A percentile compares a stretch with the other conserved stretches of the same genome.
phyloP scores from a whole-genome alignment of 768 basidiomycete genomes.

The Crassisporium funariophilum region DNA sequence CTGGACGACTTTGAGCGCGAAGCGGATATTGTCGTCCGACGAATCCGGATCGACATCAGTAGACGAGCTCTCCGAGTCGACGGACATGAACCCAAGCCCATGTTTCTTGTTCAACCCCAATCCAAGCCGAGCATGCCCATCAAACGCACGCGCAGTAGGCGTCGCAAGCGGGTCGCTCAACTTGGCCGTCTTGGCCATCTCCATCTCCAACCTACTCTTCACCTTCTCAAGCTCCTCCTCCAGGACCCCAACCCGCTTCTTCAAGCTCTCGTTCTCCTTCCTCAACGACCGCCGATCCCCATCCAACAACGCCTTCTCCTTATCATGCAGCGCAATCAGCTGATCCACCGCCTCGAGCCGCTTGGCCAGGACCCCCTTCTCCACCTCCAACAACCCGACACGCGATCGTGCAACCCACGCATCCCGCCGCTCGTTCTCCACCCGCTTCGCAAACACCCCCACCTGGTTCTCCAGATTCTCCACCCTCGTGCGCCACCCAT shows the following conservation, averaged over 20 bases:
- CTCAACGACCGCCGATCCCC: constrained; percentile 29
- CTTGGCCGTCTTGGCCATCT: constrained; percentile 27
- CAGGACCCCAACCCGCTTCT: constrained; percentile 37
- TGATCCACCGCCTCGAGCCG: constrained; percentile 42
- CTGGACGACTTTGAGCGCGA: constrained; percentile 55
- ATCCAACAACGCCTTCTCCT: constrained; percentile 28
- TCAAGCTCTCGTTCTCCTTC: constrained; percentile 40
- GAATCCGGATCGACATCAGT: constrained; percentile 68
- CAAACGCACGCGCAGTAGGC: constrained; percentile 43
- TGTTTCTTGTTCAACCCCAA: constrained; percentile 33
- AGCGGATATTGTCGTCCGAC: constrained; percentile 45
- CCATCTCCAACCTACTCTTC: constrained; percentile 30
- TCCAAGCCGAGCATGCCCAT: constrained; percentile 22
- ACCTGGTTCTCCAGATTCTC: constrained; percentile 74
- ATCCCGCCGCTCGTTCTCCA: constrained; percentile 80
- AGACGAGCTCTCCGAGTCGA: constrained; percentile 64
- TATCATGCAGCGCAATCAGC: constrained; percentile 25
- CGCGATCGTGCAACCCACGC: constrained; percentile 84
- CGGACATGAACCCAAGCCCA: constrained; percentile 56
- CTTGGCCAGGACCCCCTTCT: constrained; percentile 60
- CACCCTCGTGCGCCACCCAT: constrained; percentile 83
- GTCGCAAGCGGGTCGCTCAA: constrained; percentile 43
- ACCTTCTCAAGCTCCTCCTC: constrained; percentile 51
- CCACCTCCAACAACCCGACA: constrained; percentile 63
- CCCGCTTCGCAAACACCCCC: constrained; percentile 61